These are phyloP conservation scores for Mimosa bimucronata DNA, from an alignment of 306 rosid species.

Conservation along the genomic window DNA sequence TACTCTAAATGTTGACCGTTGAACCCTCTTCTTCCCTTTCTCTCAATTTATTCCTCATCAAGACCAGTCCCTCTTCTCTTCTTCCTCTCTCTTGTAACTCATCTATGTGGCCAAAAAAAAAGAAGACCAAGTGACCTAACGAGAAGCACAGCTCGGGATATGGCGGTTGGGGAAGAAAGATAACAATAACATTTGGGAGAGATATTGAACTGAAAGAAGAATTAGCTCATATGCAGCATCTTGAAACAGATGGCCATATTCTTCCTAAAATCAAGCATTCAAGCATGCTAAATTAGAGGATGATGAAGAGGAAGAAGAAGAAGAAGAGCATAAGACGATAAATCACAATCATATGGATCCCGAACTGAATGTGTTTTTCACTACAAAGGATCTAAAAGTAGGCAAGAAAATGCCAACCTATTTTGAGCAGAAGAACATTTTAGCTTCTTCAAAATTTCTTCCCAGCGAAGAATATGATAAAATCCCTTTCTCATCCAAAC, in stretches of 20 bases:
- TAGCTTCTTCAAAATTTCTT: slow-evolving; percentile 56
- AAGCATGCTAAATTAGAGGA: too few species aligned
- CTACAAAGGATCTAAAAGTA: slow-evolving; percentile 49
- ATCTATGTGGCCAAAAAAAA: too few species aligned
- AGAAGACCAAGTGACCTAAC: too few species aligned
- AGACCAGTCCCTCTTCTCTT: too few species aligned
- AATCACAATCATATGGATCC: slow-evolving; percentile 51
- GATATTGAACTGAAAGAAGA: slow-evolving; percentile 22
- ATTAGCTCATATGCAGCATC: slow-evolving; percentile 28
- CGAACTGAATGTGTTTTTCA: slow-evolving; percentile 58
- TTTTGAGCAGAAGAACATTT: slow-evolving; percentile 49
- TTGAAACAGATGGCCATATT: slow-evolving; percentile 23
- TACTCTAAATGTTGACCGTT: too few species aligned
- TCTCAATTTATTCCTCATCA: too few species aligned
- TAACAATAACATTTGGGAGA: neutral
- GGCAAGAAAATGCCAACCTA: slow-evolving; percentile 61
- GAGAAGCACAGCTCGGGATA: too few species aligned
- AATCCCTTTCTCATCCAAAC: slow-evolving; percentile 61
- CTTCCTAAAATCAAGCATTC: neutral
- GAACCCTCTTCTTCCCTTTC: too few species aligned
- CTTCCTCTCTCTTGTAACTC: too few species aligned
- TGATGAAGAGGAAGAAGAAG: too few species aligned
- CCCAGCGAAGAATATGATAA: slow-evolving; percentile 60
- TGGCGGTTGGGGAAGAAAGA: slow-evolving; percentile 47
- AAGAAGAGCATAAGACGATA: too few species aligned